Base-by-base conservation (phyloP, 805 yeast genomes). In the Alloascoidea africana region DNA sequence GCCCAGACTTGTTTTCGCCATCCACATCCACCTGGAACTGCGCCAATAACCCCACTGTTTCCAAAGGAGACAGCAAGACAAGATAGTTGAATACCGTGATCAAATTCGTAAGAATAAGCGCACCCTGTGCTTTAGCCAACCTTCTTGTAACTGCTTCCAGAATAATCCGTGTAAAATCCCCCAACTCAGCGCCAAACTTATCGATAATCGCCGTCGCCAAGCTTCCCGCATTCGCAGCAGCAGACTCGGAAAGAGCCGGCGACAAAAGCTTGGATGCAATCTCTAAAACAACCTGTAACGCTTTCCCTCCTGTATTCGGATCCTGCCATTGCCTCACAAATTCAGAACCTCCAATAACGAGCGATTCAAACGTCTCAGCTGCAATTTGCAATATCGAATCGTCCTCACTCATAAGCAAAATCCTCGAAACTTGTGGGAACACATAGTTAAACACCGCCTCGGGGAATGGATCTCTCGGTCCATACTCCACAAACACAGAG, bases 371-470 rank as follows among this genome's bases (percentile, higher is more conserved):
- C 3, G 78, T 75, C 42, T 81, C 89, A 0, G 89, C 80, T 2
- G 86, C 77, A 6, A 73, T 60, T 55, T 86, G 94, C 19, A 86
- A 53, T 5, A 84, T 66, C 49, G 79, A 85, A 46, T 81, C 83
- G 52, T 86, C 96, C n/a, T 54, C 59, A 0, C 85, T 66, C 3
- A 44, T 41, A 23, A 50, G 18, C 33, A 66, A 38, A 4, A 61
- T 39, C 14, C 36, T 38, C 13, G 49, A 46, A 27, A 23, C 44
- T 2, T 53, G 47, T 0, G 75, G 70, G 44, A 68, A 70, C 2
- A 65, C 51, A 40, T 53, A 57, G 36, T 55, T 38, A 53, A 68
- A 65, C 33, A 73, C 47, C 41, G 56, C 54, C 35, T 47, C 42
- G 2, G 72, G 70, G 16, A 66, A 50, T 3, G 30, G 30, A 23